These are phyloP conservation scores for Elsinoe perseae DNA, from an alignment of 2,329 filamentous ascomycete genomes.

Conservation along the genomic window DNA sequence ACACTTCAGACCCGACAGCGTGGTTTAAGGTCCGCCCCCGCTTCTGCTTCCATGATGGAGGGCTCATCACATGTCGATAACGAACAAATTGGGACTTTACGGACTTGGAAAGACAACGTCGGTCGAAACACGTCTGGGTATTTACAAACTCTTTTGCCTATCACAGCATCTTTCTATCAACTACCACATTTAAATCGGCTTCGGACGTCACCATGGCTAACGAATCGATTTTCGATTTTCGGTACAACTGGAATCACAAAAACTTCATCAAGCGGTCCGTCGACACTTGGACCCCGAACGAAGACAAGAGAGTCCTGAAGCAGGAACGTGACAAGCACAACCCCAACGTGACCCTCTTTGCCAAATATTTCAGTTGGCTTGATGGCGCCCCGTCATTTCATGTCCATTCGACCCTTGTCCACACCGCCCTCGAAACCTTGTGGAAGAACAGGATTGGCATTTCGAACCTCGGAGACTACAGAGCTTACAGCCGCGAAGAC, in stretches of 20 bases:
- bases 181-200: not conserved
- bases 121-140: not conserved
- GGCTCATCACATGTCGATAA: not conserved
- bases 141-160: not conserved
- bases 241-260: not conserved
- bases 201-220: not conserved
- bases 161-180: not conserved
- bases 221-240: too few relatives aligned
- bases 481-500: not conserved
- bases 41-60: not conserved
- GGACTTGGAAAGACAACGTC: not conserved
- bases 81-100: not conserved
- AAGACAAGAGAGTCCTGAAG: not conserved
- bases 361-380: slow-evolving; percentile 4
- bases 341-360: not conserved
- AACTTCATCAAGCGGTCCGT: not conserved
- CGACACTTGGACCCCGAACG: not conserved
- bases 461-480: not conserved
- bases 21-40: not conserved
- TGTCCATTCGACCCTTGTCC: not conserved
- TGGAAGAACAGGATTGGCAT: not conserved
- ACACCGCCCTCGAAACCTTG: not conserved
- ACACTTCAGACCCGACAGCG: not conserved
- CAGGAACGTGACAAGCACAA: not conserved
- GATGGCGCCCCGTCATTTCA: not conserved